Evolutionary conservation across 192 early-diverging fungal genomes (phyloP).

Genomic region (Entomortierella parvispora): DNA sequence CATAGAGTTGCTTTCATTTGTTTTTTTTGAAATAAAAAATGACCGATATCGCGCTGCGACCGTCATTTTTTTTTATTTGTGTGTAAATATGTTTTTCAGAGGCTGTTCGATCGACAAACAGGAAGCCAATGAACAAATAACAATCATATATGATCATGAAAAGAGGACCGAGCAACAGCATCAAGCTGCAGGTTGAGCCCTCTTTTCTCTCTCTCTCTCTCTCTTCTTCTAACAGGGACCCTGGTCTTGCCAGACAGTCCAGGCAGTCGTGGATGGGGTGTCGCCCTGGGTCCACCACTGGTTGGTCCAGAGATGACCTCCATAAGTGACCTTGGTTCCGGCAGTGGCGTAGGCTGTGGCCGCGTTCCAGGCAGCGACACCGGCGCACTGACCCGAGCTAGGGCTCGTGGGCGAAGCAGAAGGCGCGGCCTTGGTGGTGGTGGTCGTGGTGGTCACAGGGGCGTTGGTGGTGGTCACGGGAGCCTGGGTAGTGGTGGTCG

Average conservation of each 20-base stretch:
- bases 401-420: not conserved
- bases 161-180: not conserved
- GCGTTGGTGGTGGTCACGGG: not conserved
- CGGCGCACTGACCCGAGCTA: conserved; percentile 5
- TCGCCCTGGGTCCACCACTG: conserved; percentile 48
- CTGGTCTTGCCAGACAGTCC: conserved; percentile 29
- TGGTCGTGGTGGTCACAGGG: not conserved
- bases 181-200: not conserved
- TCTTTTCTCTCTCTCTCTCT: not conserved
- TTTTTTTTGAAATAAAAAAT: too few species aligned
- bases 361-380: conserved; percentile 34
- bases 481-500: not conserved
- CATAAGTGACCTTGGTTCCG: conserved; percentile 37
- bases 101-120: too few species aligned
- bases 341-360: conserved; percentile 22
- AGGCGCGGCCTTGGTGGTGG: not conserved
- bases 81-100: too few species aligned
- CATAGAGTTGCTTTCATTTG: too few species aligned
- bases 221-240: conserved; percentile 9
- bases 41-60: too few species aligned
- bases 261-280: conserved; percentile 12
- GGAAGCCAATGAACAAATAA: too few species aligned
- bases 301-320: conserved; percentile 35
- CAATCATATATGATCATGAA: too few species aligned
- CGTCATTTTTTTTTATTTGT: too few species aligned